Conservation (phyloP, 192 early-diverging fungal species). For the Coemansia sp. region DNA sequence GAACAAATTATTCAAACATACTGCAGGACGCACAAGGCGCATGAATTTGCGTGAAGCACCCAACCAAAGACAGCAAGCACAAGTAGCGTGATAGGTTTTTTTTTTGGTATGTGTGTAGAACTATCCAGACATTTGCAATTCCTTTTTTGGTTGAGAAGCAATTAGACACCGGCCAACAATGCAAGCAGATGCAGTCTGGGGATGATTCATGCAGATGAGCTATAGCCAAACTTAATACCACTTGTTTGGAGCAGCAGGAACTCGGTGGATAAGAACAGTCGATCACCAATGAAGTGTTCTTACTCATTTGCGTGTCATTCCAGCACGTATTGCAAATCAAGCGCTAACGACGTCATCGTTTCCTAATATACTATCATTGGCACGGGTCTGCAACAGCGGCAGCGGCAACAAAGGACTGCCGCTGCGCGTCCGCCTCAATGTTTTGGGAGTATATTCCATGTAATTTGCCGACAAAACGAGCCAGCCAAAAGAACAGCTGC, state of each 20-base stretch:
- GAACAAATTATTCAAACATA: neutral
- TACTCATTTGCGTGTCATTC: neutral
- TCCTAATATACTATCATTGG: neutral
- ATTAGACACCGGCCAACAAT: neutral
- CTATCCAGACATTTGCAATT: neutral
- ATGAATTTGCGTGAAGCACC: neutral
- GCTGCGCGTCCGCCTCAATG: neutral
- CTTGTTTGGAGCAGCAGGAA: neutral
- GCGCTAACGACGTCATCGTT: neutral
- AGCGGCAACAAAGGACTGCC: neutral
- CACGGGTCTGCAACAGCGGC: neutral
- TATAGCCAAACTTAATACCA: neutral
- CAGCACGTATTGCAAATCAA: neutral
- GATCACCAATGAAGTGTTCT: neutral
- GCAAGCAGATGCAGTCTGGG: neutral
- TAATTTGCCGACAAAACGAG: neutral
- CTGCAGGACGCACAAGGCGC: neutral
- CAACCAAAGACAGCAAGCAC: neutral
- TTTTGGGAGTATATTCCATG: neutral
- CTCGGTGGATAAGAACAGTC: neutral
- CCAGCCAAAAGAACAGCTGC: neutral
- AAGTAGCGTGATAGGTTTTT: neutral
- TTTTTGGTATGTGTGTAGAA: neutral
- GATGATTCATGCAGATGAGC: neutral
- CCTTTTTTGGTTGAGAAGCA: neutral